Evolutionary conservation across 2,329 filamentous ascomycete genomes (phyloP).

Genomic region (Colletotrichum sp.): DNA sequence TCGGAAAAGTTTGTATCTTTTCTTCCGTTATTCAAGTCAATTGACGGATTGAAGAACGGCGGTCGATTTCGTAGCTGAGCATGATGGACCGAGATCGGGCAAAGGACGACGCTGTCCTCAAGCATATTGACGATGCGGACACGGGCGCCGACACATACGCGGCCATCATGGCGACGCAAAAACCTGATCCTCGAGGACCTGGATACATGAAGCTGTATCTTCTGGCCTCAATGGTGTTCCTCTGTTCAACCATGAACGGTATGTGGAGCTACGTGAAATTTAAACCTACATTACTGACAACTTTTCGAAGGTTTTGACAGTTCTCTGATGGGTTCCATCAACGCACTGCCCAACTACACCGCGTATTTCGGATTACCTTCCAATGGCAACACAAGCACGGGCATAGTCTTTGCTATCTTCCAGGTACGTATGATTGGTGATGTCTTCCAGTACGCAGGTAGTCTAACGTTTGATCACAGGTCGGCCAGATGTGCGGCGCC

Average conservation of each 20-base stretch:
- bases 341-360: slow-evolving; percentile 39
- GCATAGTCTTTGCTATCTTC: slow-evolving; percentile 49
- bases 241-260: slow-evolving; percentile 47
- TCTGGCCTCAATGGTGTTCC: slow-evolving; percentile 31
- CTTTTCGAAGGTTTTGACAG: slow-evolving; percentile 39
- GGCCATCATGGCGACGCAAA: slow-evolving; percentile 33
- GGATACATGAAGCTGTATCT: slow-evolving; percentile 34
- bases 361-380: slow-evolving; percentile 37
- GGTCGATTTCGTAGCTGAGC: neutral
- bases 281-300: neutral
- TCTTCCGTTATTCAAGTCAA: neutral
- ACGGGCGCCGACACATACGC: slow-evolving; percentile 34
- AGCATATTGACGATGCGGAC: slow-evolving; percentile 9
- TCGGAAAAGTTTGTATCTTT: no score
- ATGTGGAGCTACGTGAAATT: accelerated
- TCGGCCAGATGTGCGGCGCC: slow-evolving; percentile 47
- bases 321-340: slow-evolving; percentile 48
- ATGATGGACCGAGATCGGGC: neutral
- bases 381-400: slow-evolving; percentile 43
- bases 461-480: slow-evolving; percentile 18
- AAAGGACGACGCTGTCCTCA: neutral
- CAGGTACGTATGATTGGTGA: slow-evolving; percentile 18
- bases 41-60: neutral
- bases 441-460: neutral
- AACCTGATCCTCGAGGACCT: slow-evolving; percentile 30